Evolutionary conservation across 2,329 filamentous ascomycete genomes (phyloP), one percentile per base, ranked within the genome.

Genomic region (Botryotinia narcissicola): DNA sequence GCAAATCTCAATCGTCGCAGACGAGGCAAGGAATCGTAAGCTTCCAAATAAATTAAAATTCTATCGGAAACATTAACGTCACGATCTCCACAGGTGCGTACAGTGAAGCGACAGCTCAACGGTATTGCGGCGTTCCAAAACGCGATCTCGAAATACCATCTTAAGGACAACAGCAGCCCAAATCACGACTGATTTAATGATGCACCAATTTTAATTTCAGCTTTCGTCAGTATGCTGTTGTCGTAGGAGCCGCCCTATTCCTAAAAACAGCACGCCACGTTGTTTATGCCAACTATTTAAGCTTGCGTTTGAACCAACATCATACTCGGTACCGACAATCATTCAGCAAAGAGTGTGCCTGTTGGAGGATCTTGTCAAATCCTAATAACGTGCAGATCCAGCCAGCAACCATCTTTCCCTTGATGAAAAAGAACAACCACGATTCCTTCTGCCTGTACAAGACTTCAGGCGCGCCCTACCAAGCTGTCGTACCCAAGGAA

Each of bases 51-150:
- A 68, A 40, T 68, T 25, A 29, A 42, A 68, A 18, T 20, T 42
- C 12, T 57, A 29, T 68, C 48, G 10, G 48, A 68, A 40, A 68
- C 25, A 42, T 54, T 22, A 68, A 68, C n/a, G 66, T 68, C 35
- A 54, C 64, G 8, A 67, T 67, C 46, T 51, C 22, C 35, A 40
- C 35, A 16, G n/a, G 14, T 40, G 32, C 35, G 40, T 16, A 57
- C 18, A 25, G 35, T 68, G 35, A 68, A 57, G 66, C 66, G 10
- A 57, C 37, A 57, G 35, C 37, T 32, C 25, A 68, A 68, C 48
- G 35, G n/a, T 57, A 25, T 32, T n/a, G 54, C 35, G 48, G 35
- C 35, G 46, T 20, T 51, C 22, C 32, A 37, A 62, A 57, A 40
- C 14, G 14, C 25, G 12, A 16, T 62, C 60, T n/a, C 35, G 60